These are phyloP conservation scores for Dryas integrifolia DNA, from an alignment of 331 rosid species.

Conservation along the genomic window DNA sequence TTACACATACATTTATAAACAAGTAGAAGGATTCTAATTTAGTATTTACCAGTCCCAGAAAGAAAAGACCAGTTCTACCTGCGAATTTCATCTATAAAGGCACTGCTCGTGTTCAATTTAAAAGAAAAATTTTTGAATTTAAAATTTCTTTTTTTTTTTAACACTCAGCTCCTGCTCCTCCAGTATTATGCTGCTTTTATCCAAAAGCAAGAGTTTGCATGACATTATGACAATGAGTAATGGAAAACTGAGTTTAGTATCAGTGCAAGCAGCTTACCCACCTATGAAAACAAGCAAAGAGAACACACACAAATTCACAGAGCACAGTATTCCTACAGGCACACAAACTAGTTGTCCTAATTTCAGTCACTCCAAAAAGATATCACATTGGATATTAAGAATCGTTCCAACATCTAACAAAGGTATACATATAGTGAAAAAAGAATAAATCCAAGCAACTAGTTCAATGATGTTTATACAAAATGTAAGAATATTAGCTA, in stretches of 20 bases:
- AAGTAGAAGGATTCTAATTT: not conserved
- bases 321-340: not conserved
- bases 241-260: too few species aligned
- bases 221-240: too few species aligned
- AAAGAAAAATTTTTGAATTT: too few species aligned
- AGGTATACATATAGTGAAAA: constrained; percentile 20
- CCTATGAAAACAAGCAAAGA: not conserved
- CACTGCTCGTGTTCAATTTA: too few species aligned
- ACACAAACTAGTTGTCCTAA: not conserved
- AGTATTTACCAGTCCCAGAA: not conserved
- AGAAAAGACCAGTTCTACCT: not conserved
- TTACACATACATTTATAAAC: not conserved
- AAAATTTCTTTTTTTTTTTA: too few species aligned
- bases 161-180: too few species aligned
- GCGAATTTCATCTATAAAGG: not conserved
- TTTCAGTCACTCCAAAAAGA: not conserved
- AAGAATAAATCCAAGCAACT: constrained; percentile 7
- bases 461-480: constrained; percentile 14
- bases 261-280: not conserved
- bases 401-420: constrained; percentile 25
- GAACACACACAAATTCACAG: not conserved
- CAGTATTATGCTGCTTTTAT: not conserved
- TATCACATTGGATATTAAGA: not conserved
- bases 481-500: not conserved
- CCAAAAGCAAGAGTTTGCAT: not conserved